Evolutionary conservation across 768 basidiomycete genomes (phyloP).

Genomic region (Megacollybia marginata): DNA sequence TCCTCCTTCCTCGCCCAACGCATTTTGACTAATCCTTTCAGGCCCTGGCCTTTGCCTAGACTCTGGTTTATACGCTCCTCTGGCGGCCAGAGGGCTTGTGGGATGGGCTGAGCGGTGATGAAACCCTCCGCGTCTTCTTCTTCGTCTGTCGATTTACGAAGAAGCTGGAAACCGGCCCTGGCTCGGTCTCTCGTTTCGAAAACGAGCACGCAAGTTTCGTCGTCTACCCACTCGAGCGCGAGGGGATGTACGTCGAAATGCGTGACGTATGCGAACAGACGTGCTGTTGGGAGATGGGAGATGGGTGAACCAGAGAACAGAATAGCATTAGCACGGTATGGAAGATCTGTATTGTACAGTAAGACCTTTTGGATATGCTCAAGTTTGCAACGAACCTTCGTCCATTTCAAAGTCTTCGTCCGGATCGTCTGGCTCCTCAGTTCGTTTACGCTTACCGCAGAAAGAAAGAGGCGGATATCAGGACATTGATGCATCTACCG

Average conservation of each 20-base stretch:
- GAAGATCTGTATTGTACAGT: slow-evolving; percentile 27
- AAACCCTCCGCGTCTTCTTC: slow-evolving; percentile 50
- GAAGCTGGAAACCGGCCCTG: slow-evolving; percentile 36
- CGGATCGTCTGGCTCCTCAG: slow-evolving; percentile 14
- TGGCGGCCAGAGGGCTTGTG: slow-evolving; percentile 70
- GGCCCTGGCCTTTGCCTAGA: slow-evolving; percentile 60
- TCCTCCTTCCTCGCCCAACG: slow-evolving; percentile 70
- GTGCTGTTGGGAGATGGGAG: slow-evolving; percentile 63
- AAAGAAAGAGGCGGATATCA: neutral
- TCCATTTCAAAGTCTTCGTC: slow-evolving; percentile 18
- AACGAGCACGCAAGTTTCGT: slow-evolving; percentile 74
- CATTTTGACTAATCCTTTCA: slow-evolving; percentile 63
- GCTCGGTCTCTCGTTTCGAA: slow-evolving; percentile 54
- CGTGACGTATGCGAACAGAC: slow-evolving; percentile 76
- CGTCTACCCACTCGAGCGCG: slow-evolving; percentile 82
- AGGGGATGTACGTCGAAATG: slow-evolving; percentile 71
- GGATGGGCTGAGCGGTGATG: slow-evolving; percentile 61
- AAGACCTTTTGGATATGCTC: neutral
- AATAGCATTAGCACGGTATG: slow-evolving; percentile 57
- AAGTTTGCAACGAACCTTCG: slow-evolving; percentile 13
- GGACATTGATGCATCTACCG: slow-evolving; percentile 11
- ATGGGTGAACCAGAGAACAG: slow-evolving; percentile 70
- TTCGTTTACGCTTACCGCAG: slow-evolving; percentile 17
- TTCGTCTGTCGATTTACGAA: slow-evolving; percentile 47
- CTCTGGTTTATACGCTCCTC: slow-evolving; percentile 70